These are phyloP conservation scores for Nitzschia putrida DNA, from an alignment of 108 stramenopile genomes.

Conservation along the genomic window DNA sequence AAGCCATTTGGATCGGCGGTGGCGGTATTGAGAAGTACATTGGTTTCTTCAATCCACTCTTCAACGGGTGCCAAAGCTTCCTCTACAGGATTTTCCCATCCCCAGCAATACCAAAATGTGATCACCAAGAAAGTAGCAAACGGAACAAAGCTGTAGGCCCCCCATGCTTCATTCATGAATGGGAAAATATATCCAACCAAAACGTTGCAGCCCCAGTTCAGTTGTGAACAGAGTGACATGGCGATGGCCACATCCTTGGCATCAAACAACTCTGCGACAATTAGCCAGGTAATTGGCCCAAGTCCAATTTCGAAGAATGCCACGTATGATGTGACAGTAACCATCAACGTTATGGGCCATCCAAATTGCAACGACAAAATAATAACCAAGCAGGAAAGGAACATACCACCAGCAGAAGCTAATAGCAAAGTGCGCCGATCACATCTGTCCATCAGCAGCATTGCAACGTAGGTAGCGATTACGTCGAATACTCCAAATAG, in stretches of 20 bases:
- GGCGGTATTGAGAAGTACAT: too few species aligned
- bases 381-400: constrained; percentile 70
- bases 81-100: too few species aligned
- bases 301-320: constrained; percentile 95
- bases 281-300: constrained; percentile 95
- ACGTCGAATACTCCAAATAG: constrained; percentile 92
- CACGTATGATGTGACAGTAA: constrained; percentile 85
- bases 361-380: constrained; percentile 59
- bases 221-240: constrained; percentile 72
- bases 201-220: constrained; percentile 95
- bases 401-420: constrained; percentile 83
- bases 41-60: too few species aligned
- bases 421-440: constrained; percentile 87
- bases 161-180: constrained; percentile 66
- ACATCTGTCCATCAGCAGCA: constrained; percentile 87
- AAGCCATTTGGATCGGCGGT: too few species aligned
- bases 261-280: constrained; percentile 87
- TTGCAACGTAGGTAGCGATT: constrained; percentile 89
- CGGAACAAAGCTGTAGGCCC: constrained; percentile 79
- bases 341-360: constrained; percentile 49
- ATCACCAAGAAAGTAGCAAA: constrained; percentile 73
- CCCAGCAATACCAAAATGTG: constrained; percentile 49
- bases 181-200: constrained; percentile 90
- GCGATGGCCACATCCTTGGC: constrained; percentile 87
- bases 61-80: too few species aligned